A percentile compares a stretch with the other conserved stretches of the same genome.
phyloP scores from a whole-genome alignment of 1,139 yeast genomes.

The Scheffersomyces quercinus region DNA sequence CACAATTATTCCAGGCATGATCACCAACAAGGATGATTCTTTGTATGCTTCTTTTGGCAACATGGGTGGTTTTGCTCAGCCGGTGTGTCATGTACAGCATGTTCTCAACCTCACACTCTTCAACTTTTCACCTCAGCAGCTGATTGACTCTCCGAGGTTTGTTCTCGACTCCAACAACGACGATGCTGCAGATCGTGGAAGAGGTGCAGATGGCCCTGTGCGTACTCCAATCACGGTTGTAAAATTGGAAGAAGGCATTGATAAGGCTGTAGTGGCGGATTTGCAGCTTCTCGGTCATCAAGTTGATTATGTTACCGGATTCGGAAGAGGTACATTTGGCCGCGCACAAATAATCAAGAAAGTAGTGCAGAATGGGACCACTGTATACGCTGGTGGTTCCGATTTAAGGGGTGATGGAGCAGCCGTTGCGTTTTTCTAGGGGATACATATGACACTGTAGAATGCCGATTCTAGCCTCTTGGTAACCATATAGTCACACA shows the following conservation, averaged over 20 bases:
- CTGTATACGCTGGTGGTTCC: conserved; percentile 69
- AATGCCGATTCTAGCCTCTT: background rate
- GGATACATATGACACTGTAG: background rate
- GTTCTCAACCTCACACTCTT: conserved; percentile 64
- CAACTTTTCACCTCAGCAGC: conserved; percentile 70
- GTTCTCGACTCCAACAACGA: conserved; percentile 57
- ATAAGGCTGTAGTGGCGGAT: conserved; percentile 37
- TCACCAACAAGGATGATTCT: conserved; percentile 44
- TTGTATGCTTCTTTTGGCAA: conserved; percentile 76
- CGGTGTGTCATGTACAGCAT: conserved; percentile 83
- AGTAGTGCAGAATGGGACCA: conserved; percentile 34
- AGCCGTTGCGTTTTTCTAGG: conserved; percentile 52
- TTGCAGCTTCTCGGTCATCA: conserved; percentile 60
- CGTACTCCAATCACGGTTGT: conserved; percentile 60
- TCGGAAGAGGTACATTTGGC: conserved; percentile 53
- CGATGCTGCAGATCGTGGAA: conserved; percentile 49
- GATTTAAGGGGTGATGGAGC: conserved; percentile 84
- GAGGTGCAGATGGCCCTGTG: conserved; percentile 70
- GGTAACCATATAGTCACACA: background rate
- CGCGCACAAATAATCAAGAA: conserved; percentile 74
- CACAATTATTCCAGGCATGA: conserved; percentile 83
- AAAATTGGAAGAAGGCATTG: conserved; percentile 66
- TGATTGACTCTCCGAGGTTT: conserved; percentile 75
- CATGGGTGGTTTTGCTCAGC: conserved; percentile 90
- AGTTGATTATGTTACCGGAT: conserved; percentile 47